phyloP scores from a whole-genome alignment of 2,329 filamentous ascomycete species.

The Karstenula rhodostoma region DNA sequence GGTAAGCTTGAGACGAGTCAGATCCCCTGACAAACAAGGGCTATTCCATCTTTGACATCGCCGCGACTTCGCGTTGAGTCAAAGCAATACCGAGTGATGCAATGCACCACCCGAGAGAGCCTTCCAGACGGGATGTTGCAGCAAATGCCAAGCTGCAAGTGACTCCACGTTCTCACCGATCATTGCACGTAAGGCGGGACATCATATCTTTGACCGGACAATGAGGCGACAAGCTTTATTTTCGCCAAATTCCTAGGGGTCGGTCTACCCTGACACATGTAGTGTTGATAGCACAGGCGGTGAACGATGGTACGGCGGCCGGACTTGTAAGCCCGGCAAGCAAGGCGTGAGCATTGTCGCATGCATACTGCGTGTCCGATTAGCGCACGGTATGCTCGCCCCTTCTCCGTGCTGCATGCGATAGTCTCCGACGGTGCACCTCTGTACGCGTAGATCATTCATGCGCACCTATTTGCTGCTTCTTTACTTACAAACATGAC shows the following conservation, averaged over 20 bases:
- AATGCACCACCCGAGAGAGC: constrained; percentile 1
- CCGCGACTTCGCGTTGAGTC: not conserved
- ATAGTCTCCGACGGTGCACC: too few relatives aligned
- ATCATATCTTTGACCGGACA: constrained; percentile 13
- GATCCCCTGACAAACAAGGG: not conserved
- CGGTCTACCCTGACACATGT: not conserved
- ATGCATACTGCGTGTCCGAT: not conserved
- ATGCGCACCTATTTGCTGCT: too few relatives aligned
- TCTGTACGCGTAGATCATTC: too few relatives aligned
- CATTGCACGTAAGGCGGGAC: constrained; percentile 5
- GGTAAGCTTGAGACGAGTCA: not conserved
- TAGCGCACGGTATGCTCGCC: constrained; percentile 5
- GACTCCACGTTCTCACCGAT: constrained; percentile 16
- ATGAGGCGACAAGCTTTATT: constrained; percentile 10
- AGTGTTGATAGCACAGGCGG: constrained; percentile 13
- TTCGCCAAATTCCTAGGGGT: not conserved
- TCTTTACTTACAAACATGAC: too few relatives aligned
- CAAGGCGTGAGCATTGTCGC: not conserved
- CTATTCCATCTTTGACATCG: not conserved
- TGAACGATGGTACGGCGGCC: constrained; percentile 7
- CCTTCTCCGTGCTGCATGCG: too few relatives aligned
- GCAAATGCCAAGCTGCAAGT: constrained; percentile 2
- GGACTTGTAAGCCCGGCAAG: constrained; percentile 15
- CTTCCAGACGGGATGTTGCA: constrained; percentile 1
- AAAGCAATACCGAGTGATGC: not conserved